These are phyloP conservation scores for Lindgomyces ingoldianus DNA, from an alignment of 495 filamentous ascomycete genomes.

Conservation along the genomic window DNA sequence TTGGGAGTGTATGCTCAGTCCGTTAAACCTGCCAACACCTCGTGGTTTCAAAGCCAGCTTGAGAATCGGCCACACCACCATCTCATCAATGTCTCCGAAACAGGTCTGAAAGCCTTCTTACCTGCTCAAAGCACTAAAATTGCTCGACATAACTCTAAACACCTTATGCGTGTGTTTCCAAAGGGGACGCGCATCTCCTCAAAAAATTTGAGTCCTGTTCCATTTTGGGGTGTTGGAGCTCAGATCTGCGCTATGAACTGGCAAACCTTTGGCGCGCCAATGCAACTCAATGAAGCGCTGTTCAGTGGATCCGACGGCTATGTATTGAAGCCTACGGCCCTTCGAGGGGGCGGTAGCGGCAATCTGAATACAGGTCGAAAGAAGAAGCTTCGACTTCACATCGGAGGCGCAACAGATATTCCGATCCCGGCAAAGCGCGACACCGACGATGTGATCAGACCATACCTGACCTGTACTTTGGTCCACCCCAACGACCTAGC, in stretches of 20 bases:
- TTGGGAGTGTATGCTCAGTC: conserved; percentile 60
- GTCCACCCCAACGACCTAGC: conserved; percentile 48
- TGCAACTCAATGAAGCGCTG: conserved; percentile 60
- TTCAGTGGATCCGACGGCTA: conserved; percentile 57
- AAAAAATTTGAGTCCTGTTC: conserved; percentile 52
- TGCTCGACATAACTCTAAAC: conserved; percentile 52
- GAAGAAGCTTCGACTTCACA: conserved; percentile 48
- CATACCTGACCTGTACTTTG: conserved; percentile 58
- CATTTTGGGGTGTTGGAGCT: conserved; percentile 57
- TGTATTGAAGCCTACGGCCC: conserved; percentile 54
- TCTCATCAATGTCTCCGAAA: conserved; percentile 60
- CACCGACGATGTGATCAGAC: conserved; percentile 44
- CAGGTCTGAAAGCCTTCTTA: conserved; percentile 48
- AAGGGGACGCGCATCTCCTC: conserved; percentile 60
- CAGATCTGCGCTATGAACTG: conserved; percentile 61
- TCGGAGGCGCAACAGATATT: conserved; percentile 55
- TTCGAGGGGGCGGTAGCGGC: conserved; percentile 53
- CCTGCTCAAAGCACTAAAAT: conserved; percentile 45
- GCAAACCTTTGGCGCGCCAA: conserved; percentile 56
- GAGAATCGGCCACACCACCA: conserved; percentile 55
- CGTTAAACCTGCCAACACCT: conserved; percentile 56
- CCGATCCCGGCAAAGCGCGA: conserved; percentile 47
- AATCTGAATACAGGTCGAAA: conserved; percentile 39
- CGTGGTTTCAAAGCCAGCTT: conserved; percentile 51
- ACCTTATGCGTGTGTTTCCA: conserved; percentile 59